A percentile compares a stretch with the other conserved stretches of the same genome.
These are phyloP conservation scores for Babjeviella inositovora DNA, from an alignment of 805 yeast species.

Conservation along the genomic window DNA sequence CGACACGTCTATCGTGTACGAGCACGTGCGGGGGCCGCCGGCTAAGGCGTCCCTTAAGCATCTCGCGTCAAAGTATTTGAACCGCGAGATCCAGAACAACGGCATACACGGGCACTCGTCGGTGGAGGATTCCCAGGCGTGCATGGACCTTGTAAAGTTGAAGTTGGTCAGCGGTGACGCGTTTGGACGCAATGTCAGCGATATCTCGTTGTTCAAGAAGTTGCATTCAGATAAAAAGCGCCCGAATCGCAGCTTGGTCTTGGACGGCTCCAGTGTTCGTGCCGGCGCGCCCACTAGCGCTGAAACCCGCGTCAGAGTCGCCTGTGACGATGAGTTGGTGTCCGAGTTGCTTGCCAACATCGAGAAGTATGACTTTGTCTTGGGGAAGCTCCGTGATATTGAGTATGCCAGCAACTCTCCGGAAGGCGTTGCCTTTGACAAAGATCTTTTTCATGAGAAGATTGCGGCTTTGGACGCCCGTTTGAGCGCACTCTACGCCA, in stretches of 20 bases:
- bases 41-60: conserved; percentile 62
- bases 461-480: conserved; percentile 20
- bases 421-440: conserved; percentile 8
- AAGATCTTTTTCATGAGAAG: conserved; percentile 4
- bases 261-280: conserved; percentile 6
- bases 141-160: conserved; percentile 59
- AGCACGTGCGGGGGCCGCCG: conserved; percentile 77
- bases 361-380: conserved; percentile 25
- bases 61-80: conserved; percentile 41
- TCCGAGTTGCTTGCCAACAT: conserved; percentile 18
- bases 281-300: conserved; percentile 2
- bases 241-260: conserved; percentile 2
- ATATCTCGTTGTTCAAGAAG: conserved; percentile 22
- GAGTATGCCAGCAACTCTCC: conserved; percentile 22
- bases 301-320: conserved; percentile 22
- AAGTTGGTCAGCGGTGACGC: conserved; percentile 52
- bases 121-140: conserved; percentile 68
- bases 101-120: conserved; percentile 63
- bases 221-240: conserved; percentile 8
- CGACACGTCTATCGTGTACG: conserved; percentile 67
- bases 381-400: conserved; percentile 42
- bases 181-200: conserved; percentile 38
- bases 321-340: conserved; percentile 45
- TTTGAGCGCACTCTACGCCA: conserved; percentile 28
- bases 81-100: conserved; percentile 51